These are phyloP conservation scores for Eucalyptus tenuipes DNA, from an alignment of 345 rosid species.

Conservation along the genomic window DNA sequence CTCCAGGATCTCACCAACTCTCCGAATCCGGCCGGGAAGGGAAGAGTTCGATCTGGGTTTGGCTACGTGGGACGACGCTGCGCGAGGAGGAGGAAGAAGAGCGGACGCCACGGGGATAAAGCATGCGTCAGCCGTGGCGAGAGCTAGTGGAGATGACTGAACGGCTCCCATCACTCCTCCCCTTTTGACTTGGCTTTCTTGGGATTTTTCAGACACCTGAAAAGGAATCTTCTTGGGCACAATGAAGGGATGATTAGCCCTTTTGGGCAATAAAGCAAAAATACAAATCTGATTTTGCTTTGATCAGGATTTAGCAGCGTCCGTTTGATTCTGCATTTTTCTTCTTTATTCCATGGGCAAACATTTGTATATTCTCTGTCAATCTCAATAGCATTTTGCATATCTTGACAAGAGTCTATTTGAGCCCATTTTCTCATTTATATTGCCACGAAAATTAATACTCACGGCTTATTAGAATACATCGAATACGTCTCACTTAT, in stretches of 20 bases:
- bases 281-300: not conserved
- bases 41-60: constrained; percentile 12
- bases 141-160: constrained; percentile 18
- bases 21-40: not conserved
- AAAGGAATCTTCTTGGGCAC: not conserved
- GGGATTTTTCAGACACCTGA: not conserved
- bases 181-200: not conserved
- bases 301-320: not conserved
- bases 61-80: not conserved
- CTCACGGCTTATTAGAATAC: not conserved
- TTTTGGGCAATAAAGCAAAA: not conserved
- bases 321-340: not conserved
- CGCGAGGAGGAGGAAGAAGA: not conserved
- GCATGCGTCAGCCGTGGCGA: not conserved
- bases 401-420: not conserved
- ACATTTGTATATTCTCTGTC: not conserved
- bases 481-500: too few species aligned
- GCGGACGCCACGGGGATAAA: not conserved
- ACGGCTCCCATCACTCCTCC: constrained; percentile 25
- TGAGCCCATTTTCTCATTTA: not conserved
- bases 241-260: not conserved
- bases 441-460: not conserved
- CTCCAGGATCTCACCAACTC: not conserved
- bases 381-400: not conserved
- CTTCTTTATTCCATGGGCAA: not conserved